phyloP scores from a whole-genome alignment of 1,284 basidiomycete genomes.

The Pseudozyma pruni region DNA sequence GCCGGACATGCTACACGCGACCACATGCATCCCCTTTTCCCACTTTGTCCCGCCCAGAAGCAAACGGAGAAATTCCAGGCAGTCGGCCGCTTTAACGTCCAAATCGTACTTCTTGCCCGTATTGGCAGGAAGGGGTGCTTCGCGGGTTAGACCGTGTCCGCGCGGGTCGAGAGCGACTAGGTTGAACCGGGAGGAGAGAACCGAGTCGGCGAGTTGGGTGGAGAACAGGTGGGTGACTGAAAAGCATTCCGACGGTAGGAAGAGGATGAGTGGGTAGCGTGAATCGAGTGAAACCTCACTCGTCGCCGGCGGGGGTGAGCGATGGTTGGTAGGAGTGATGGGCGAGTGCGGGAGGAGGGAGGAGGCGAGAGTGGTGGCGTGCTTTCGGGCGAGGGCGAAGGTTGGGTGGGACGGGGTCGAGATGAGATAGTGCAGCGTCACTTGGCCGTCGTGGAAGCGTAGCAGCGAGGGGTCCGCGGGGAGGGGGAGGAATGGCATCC shows the following conservation, averaged over 20 bases:
- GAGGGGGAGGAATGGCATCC: conserved; percentile 25
- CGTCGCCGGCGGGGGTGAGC: background rate
- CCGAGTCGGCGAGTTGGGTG: conserved; percentile 12
- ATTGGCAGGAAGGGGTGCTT: conserved; percentile 6
- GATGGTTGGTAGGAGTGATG: background rate
- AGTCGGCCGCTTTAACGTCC: conserved; percentile 24
- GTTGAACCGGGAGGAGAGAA: conserved; percentile 11
- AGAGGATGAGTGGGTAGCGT: conserved; percentile 13
- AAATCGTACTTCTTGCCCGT: conserved; percentile 14
- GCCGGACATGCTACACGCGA: conserved; percentile 24
- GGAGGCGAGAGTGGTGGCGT: conserved; percentile 2
- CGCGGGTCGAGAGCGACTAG: conserved; percentile 24
- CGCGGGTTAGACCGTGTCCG: conserved; percentile 19
- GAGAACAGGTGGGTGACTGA: conserved; percentile 23
- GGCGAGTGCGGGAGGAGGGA: background rate
- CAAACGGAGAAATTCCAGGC: conserved; percentile 3
- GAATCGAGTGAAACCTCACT: conserved; percentile 8
- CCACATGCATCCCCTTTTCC: conserved; percentile 12
- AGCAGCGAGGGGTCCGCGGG: conserved; percentile 6
- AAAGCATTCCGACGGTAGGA: conserved; percentile 28
- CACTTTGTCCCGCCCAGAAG: conserved; percentile 1
- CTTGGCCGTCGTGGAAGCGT: conserved; percentile 2
- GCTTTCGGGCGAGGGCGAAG: conserved; percentile 5
- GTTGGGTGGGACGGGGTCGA: conserved; percentile 12
- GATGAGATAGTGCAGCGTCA: conserved; percentile 25